Evolutionary conservation across 805 yeast genomes (phyloP).

Genomic region (Metschnikowia lachancei): DNA sequence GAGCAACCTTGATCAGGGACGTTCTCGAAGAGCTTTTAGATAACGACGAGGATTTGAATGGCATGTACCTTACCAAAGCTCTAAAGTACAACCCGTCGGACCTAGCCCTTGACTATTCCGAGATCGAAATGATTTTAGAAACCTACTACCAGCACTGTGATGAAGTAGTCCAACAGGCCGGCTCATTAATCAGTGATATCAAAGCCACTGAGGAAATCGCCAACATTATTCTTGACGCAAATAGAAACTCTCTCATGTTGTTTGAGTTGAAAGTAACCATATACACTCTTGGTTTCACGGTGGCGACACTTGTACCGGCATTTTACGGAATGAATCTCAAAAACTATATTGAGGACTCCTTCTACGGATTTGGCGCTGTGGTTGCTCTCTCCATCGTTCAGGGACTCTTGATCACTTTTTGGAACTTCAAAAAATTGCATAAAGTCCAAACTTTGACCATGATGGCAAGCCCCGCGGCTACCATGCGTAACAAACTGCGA

Average conservation of each 20-base stretch:
- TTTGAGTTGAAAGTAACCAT: conserved; percentile 80
- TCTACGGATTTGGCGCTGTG: conserved; percentile 60
- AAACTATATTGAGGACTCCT: conserved; percentile 70
- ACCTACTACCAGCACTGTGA: conserved; percentile 89
- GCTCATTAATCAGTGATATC: conserved; percentile 76
- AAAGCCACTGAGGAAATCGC: conserved; percentile 90
- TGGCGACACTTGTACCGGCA: conserved; percentile 82
- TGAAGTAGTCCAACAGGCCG: conserved; percentile 89
- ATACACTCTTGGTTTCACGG: conserved; percentile 79
- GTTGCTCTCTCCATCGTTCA: conserved; percentile 49
- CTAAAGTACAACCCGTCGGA: conserved; percentile 21
- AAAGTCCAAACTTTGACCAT: conserved; percentile 67
- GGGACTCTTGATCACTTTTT: conserved; percentile 53
- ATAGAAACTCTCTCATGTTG: conserved; percentile 85
- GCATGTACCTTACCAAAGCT: conserved; percentile 65
- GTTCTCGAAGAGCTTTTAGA: conserved; percentile 82
- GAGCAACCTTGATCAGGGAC: conserved; percentile 69
- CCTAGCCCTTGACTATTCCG: conserved; percentile 49
- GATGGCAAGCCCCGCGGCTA: conserved; percentile 31
- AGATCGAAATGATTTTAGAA: conserved; percentile 82
- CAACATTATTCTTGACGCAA: conserved; percentile 86
- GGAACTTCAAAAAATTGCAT: conserved; percentile 55
- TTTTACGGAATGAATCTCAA: conserved; percentile 86
- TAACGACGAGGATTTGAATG: conserved; percentile 79
- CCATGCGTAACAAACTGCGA: conserved; percentile 12